A percentile compares a stretch with the other conserved stretches of the same genome.
Evolutionary conservation across 768 basidiomycete species (phyloP).

Genomic region (Arthromyces matolae): DNA sequence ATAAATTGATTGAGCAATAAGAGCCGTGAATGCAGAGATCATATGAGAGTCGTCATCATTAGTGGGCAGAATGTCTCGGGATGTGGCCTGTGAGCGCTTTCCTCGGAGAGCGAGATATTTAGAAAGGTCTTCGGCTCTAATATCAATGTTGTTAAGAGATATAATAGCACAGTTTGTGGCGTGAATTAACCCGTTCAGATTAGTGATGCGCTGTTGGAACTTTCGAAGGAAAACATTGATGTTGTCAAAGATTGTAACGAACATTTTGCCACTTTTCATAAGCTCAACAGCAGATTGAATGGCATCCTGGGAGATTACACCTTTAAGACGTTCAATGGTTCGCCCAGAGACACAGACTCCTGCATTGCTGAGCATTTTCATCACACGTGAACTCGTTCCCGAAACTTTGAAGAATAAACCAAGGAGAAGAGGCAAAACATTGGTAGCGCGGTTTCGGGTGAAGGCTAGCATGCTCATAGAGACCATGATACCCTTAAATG

Average conservation of each 20-base stretch:
- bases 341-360: constrained; percentile 23
- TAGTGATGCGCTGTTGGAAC: constrained; percentile 25
- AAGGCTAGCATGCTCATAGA: constrained; percentile 22
- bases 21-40: constrained; percentile 10
- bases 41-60: constrained; percentile 16
- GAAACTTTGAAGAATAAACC: constrained; percentile 29
- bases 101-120: constrained; percentile 15
- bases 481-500: not conserved
- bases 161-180: constrained; percentile 20
- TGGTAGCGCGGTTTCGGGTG: constrained; percentile 25
- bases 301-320: constrained; percentile 23
- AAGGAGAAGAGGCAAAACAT: constrained; percentile 24
- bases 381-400: constrained; percentile 26
- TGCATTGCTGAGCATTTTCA: constrained; percentile 24
- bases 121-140: constrained; percentile 10
- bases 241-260: constrained; percentile 27
- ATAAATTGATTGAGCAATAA: not conserved
- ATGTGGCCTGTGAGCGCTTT: constrained; percentile 11
- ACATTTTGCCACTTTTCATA: constrained; percentile 18
- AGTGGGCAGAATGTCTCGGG: constrained; percentile 18
- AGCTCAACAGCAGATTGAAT: constrained; percentile 19
- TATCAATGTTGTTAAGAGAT: not conserved
- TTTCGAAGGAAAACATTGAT: constrained; percentile 32
- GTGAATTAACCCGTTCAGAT: constrained; percentile 26
- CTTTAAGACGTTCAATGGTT: constrained; percentile 26